phyloP scores from a whole-genome alignment of 768 basidiomycete genomes.

The Tremella yokohamensis region DNA sequence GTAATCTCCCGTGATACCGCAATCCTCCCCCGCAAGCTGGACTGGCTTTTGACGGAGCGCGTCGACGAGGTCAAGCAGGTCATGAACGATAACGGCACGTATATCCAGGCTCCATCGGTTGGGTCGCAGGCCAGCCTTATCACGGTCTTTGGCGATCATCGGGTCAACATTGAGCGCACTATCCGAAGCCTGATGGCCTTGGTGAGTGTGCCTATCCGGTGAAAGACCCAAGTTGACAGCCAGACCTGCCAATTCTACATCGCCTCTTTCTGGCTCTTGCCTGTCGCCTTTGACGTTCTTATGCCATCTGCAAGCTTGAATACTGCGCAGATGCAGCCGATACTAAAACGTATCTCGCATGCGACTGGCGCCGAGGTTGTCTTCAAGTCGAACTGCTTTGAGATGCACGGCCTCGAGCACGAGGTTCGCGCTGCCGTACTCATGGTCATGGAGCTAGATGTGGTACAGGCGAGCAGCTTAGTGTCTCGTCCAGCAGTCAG shows the following conservation, averaged over 20 bases:
- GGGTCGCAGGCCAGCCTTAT: conserved; percentile 90
- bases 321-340: conserved; percentile 71
- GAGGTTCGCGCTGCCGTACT: conserved; percentile 81
- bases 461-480: conserved; percentile 69
- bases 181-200: conserved; percentile 91
- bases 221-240: neutral
- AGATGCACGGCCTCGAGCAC: conserved; percentile 88
- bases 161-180: conserved; percentile 89
- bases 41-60: conserved; percentile 98
- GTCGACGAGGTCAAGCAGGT: conserved; percentile 83
- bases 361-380: conserved; percentile 88
- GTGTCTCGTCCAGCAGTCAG: neutral
- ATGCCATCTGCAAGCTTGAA: conserved; percentile 78
- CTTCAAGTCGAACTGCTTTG: conserved; percentile 96
- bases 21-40: conserved; percentile 90
- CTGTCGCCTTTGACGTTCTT: conserved; percentile 86
- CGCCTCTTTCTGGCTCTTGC: conserved; percentile 95
- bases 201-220: conserved; percentile 54
- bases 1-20: conserved; percentile 90
- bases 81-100: conserved; percentile 96
- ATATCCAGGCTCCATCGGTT: conserved; percentile 85
- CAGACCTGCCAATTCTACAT: conserved; percentile 94
- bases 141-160: conserved; percentile 87
- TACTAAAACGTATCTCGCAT: conserved; percentile 81
- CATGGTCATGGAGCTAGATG: conserved; percentile 83